A percentile compares a stretch with the other conserved stretches of the same genome.
Conservation (phyloP, 345 rosid species). For the Anastatica hierochuntica region DNA sequence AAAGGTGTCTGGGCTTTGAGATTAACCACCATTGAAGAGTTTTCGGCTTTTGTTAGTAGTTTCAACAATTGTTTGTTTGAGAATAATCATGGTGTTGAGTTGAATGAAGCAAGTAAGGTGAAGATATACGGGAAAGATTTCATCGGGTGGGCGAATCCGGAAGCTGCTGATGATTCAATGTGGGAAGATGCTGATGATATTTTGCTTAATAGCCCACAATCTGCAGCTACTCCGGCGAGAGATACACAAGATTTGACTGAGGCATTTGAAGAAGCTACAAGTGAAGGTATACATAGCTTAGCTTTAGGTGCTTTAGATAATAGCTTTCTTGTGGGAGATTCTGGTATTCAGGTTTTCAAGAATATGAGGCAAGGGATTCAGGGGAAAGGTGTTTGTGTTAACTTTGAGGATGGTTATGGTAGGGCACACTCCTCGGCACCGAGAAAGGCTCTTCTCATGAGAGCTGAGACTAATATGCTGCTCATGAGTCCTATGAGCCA, state of each 20-base stretch:
- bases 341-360: constrained; percentile 90
- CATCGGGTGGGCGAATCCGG: constrained; percentile 81
- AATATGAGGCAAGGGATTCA: constrained; percentile 87
- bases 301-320: constrained; percentile 94
- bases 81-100: constrained; percentile 74
- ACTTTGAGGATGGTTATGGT: constrained; percentile 43
- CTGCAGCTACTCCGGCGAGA: constrained; percentile 42
- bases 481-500: constrained; percentile 87
- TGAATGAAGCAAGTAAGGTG: constrained; percentile 62
- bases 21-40: constrained; percentile 52
- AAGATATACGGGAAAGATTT: constrained; percentile 93
- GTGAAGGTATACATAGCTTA: constrained; percentile 90
- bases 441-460: constrained; percentile 86
- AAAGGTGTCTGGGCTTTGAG: constrained; percentile 89
- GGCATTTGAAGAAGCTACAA: constrained; percentile 86
- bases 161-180: constrained; percentile 90
- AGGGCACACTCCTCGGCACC: constrained; percentile 43
- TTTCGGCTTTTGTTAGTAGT: constrained; percentile 35
- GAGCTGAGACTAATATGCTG: constrained; percentile 92
- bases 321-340: constrained; percentile 86
- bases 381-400: constrained; percentile 87
- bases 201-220: constrained; percentile 47
- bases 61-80: constrained; percentile 73
- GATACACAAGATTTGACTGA: constrained; percentile 64
- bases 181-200: constrained; percentile 97